These are phyloP conservation scores for Diversispora eburnea DNA, from an alignment of 192 early-diverging fungal genomes.

Conservation along the genomic window DNA sequence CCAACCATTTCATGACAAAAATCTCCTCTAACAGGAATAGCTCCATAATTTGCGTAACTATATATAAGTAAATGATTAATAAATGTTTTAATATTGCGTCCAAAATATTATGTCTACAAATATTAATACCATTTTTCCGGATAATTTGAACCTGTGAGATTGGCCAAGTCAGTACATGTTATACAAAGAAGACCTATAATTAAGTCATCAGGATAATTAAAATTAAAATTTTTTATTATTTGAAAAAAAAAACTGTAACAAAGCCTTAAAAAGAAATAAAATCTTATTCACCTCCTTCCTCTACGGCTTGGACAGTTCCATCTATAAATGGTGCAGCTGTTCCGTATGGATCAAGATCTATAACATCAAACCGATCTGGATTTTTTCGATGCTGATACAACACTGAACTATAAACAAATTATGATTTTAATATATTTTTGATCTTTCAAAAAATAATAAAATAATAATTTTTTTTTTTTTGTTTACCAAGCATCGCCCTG, in stretches of 20 bases:
- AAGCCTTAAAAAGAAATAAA: neutral
- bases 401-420: conserved; percentile 43
- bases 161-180: conserved; percentile 96
- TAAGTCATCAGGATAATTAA: neutral
- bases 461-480: neutral
- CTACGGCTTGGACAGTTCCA: conserved; percentile 85
- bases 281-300: conserved; percentile 63
- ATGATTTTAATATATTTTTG: neutral
- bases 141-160: conserved; percentile 86
- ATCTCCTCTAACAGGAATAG: conserved; percentile 79
- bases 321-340: conserved; percentile 94
- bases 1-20: conserved; percentile 90
- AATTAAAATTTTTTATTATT: neutral
- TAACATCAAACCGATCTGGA: conserved; percentile 68
- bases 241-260: neutral
- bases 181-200: conserved; percentile 80
- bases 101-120: too few relatives aligned
- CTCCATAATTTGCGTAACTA: conserved; percentile 94
- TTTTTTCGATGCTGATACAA: conserved; percentile 65
- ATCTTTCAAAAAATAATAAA: neutral
- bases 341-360: conserved; percentile 97
- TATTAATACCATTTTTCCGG: conserved; percentile 63
- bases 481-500: conserved; percentile 82
- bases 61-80: neutral
- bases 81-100: too few relatives aligned